These are phyloP conservation scores for Alternaria angustiovoidea DNA, from an alignment of 2,329 filamentous ascomycete species.

Conservation along the genomic window DNA sequence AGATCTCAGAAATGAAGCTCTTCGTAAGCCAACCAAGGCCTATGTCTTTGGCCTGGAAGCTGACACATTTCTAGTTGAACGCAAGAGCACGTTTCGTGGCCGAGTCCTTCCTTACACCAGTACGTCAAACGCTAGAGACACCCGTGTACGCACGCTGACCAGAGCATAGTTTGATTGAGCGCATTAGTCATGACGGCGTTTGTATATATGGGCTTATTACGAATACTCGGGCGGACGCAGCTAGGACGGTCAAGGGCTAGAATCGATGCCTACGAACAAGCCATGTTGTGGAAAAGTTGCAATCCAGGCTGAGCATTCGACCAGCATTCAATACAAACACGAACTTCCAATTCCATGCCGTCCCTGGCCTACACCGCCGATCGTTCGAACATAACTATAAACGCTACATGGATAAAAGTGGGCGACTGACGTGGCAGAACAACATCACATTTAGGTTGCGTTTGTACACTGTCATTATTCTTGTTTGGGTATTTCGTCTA, in stretches of 20 bases:
- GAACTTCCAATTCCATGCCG: slow-evolving; percentile 4
- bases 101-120: slow-evolving; percentile 96
- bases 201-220: slow-evolving; percentile 18
- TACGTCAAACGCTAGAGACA: slow-evolving; percentile 54
- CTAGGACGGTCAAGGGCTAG: slow-evolving; percentile 4
- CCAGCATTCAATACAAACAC: slow-evolving; percentile 24
- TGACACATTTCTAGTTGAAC: slow-evolving; percentile 74
- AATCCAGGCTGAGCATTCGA: slow-evolving; percentile 18
- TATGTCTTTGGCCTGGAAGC: slow-evolving; percentile 11
- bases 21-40: slow-evolving; percentile 71
- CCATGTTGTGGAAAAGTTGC: slow-evolving; percentile 8
- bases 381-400: neutral
- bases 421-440: neutral
- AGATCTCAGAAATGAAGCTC: slow-evolving; percentile 99
- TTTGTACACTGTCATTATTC: slow-evolving; percentile 4
- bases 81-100: slow-evolving; percentile 96
- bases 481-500: slow-evolving; percentile 4
- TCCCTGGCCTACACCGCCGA: slow-evolving; percentile 3
- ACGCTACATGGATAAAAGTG: neutral
- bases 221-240: slow-evolving; percentile 8
- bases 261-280: slow-evolving; percentile 7
- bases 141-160: slow-evolving; percentile 7
- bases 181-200: slow-evolving; percentile 11
- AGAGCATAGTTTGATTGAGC: slow-evolving; percentile 35
- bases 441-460: neutral